Conservation (phyloP, 306 rosid genomes). For the Lathyrus aphaca region DNA sequence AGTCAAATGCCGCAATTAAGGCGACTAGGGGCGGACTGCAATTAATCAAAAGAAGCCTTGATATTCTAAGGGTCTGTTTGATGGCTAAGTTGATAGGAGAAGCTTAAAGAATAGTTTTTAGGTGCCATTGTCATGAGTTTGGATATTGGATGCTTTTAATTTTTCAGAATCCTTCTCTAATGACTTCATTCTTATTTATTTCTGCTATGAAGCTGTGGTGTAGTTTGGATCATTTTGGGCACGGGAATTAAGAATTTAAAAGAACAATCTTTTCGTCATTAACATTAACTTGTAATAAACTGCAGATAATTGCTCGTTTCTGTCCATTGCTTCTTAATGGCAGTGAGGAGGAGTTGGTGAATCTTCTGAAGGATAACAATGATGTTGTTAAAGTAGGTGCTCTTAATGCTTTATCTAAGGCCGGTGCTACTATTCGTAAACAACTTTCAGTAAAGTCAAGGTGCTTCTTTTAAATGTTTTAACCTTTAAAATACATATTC, state of each 20-base stretch:
- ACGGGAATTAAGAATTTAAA: conserved; percentile 23
- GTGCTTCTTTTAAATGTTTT: conserved; percentile 46
- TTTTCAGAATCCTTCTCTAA: not conserved
- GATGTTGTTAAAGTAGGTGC: conserved; percentile 82
- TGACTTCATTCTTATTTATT: not conserved
- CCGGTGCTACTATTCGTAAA: conserved; percentile 92
- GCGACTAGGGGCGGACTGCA: too few relatives aligned
- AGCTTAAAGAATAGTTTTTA: conserved; percentile 6
- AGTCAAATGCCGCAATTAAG: too few relatives aligned
- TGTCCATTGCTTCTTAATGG: conserved; percentile 84
- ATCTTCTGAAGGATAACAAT: conserved; percentile 81
- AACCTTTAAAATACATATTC: conserved; percentile 31
- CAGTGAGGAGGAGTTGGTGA: conserved; percentile 74
- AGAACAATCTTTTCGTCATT: conserved; percentile 16
- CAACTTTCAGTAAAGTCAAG: conserved; percentile 78
- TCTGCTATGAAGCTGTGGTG: conserved; percentile 20
- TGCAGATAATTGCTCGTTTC: conserved; percentile 91
- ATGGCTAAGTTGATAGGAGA: conserved; percentile 23
- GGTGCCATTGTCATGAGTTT: conserved; percentile 10
- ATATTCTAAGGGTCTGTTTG: not conserved
- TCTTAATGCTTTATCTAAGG: conserved; percentile 81
- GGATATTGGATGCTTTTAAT: conserved; percentile 12
- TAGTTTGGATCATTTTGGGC: conserved; percentile 28
- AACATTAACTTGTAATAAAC: conserved; percentile 34
- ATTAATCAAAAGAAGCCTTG: conserved; percentile 13